Base-by-base conservation (phyloP, 139 green algal genomes). In the Coelastrella sp. region DNA sequence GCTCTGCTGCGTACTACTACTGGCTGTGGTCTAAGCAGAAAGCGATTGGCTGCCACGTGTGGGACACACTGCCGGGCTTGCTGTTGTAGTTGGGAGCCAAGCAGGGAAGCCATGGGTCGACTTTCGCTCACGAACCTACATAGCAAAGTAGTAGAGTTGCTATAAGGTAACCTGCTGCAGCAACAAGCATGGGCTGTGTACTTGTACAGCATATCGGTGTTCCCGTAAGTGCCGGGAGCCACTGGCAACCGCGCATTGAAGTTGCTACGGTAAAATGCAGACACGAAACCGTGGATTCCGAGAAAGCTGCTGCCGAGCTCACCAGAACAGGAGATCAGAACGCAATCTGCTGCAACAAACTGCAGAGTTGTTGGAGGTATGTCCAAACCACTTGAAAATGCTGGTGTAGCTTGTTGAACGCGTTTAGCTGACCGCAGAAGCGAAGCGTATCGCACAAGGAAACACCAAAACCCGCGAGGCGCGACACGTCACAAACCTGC, bases 41-140 rank as follows among this genome's bases (percentile, higher is more conserved):
- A 73, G 79, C 79, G 79, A 56, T 85, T 85, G 54, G 79, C 79
- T 84, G 78, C 78, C 71, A 85, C 79, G 79, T 17, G 54, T 68
- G 79, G 79, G 79, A 54, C n/a, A 19, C 71, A 23, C 64, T 71
- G 64, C 64, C 71, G 71, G 23, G 19, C 17, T 3, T 19, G 17
- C 71, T 77, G 71, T 10, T 47, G 14, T n/a, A 47, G 71, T 77
- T 23, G 71, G 17, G 71, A 23, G 71, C 71, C 71, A 77, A 77
- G 14, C 14, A 77, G 71, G 14, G 71, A 3, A 77, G 71, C 71
- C 71, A 77, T 77, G 71, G 7, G 16, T 71, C 16, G 64, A 11
- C 16, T 71, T 14, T 71, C 13, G 64, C 16, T 47, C 32, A 47
- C 64, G 4, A 71, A 20, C 64, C 64, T 71, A 71, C 64, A 71